phyloP scores from a whole-genome alignment of 306 rosid species.

The Quercus robur region DNA sequence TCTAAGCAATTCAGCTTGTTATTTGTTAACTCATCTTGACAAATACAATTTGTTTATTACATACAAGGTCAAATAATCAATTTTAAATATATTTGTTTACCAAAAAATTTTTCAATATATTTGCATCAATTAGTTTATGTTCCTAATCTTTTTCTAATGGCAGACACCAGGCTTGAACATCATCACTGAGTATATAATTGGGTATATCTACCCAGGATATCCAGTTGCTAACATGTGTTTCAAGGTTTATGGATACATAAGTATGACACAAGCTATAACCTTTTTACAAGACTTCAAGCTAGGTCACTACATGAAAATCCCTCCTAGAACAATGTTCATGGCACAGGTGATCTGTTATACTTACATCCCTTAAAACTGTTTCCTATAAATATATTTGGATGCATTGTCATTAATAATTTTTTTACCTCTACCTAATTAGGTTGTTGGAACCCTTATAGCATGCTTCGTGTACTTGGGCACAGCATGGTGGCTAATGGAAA shows the following conservation, averaged over 20 bases:
- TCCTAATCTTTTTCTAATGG: not conserved
- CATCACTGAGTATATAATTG: conserved; percentile 86
- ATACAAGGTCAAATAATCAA: too few relatives aligned
- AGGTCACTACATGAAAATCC: conserved; percentile 97
- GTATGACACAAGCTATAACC: conserved; percentile 83
- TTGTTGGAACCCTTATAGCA: conserved; percentile 76
- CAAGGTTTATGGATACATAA: conserved; percentile 90
- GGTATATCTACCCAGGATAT: conserved; percentile 87
- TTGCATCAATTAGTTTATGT: not conserved
- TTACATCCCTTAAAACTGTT: not conserved
- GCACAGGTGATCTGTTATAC: conserved; percentile 53
- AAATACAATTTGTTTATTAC: too few relatives aligned
- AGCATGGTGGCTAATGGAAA: conserved; percentile 96
- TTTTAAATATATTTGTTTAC: not conserved
- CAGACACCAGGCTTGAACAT: conserved; percentile 84
- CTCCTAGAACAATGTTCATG: conserved; percentile 95
- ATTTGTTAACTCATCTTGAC: too few relatives aligned
- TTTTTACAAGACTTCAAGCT: conserved; percentile 93
- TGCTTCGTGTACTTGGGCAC: conserved; percentile 61
- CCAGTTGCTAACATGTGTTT: conserved; percentile 98
- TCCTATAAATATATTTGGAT: not conserved
- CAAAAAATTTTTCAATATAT: not conserved
- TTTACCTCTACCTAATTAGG: conserved; percentile 21
- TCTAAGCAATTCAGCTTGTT: too few relatives aligned
- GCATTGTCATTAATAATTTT: too few relatives aligned